Percentiles rank a stretch among this genome's conserved stretches.
phyloP scores from a whole-genome alignment of 495 filamentous ascomycete genomes.

The Daldinia grandis region DNA sequence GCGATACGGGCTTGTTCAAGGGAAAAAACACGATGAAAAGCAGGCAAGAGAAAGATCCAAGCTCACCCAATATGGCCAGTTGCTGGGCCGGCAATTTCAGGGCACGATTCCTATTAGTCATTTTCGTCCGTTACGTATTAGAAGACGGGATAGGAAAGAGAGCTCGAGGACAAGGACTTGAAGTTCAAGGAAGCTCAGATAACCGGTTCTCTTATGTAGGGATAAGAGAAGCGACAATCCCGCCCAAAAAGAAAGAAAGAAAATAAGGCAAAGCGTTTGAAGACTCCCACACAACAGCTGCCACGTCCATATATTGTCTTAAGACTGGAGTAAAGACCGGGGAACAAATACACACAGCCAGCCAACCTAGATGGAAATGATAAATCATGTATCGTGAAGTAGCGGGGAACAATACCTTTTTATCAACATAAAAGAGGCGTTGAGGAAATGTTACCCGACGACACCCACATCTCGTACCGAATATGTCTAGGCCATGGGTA shows the following conservation, averaged over 20 bases:
- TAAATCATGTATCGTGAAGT: neutral
- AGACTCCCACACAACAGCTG: neutral
- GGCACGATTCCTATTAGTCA: conserved; percentile 47
- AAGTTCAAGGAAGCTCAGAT: neutral
- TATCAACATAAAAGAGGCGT: neutral
- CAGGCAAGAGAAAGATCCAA: conserved; percentile 12
- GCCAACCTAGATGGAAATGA: conserved; percentile 19
- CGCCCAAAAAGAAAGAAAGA: neutral
- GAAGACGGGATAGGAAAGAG: neutral
- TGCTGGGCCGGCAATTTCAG: conserved; percentile 59
- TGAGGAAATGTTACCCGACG: conserved; percentile 32
- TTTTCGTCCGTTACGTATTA: conserved; percentile 22
- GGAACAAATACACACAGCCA: neutral
- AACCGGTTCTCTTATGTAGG: neutral
- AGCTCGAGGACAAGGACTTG: neutral
- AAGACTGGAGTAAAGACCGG: conserved; percentile 7
- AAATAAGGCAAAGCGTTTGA: neutral
- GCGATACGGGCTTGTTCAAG: neutral
- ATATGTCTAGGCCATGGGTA: conserved; percentile 27
- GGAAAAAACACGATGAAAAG: neutral
- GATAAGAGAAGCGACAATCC: neutral
- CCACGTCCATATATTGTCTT: neutral
- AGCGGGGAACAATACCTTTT: neutral
- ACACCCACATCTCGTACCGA: conserved; percentile 38
- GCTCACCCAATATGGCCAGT: conserved; percentile 71